Evolutionary conservation across 2,329 filamentous ascomycete species (phyloP), one percentile per base, ranked within the genome.

Genomic region (Rachicladosporium sp.): DNA sequence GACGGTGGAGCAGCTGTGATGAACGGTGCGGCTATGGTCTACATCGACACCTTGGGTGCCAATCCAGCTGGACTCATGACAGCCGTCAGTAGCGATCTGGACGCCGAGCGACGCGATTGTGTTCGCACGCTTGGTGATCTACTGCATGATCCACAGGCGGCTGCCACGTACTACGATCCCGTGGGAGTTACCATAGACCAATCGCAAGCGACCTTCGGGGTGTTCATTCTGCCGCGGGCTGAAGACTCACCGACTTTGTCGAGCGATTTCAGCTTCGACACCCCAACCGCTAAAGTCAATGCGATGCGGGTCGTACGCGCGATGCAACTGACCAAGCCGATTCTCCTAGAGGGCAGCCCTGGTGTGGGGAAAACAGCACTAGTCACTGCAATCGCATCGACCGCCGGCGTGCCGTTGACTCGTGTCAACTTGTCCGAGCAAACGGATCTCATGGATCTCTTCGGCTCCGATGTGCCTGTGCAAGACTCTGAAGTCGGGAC

Each of bases 371-470:
- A 98, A 66, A 99, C 91, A 0, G 93, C 89, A 1, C 71, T 99
- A 10, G 78, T 99, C 13, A 80, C 82, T 34, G 88, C 91, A 1
- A 68, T 98, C 34, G 83, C 93, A 1, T 74, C 75, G 49, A 78
- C 80, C 3, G 82, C 85, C 47, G 86, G 88, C 4, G 80, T 80
- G 45, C 81, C 83, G 6, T 65, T 99, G 46, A 94, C 87, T 1
- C 76, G 91, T 51, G 95, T 99, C 62, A 99, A 99, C 55, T 69
- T 99, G 43, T 96, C 91, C 0, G 91, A 98, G 51, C 91, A 98
- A 63, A 98, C 93, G 0, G 91, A 98, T 60, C 67, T 98, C 36
- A 95, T 96, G 74, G 91, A 98, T 58, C 68, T 98, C 1, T 98
- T 98, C 58, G 91, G 91, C 43, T 94, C 89, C 0, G 91, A 98